phyloP scores from a whole-genome alignment of 192 early-diverging fungal genomes.

The Coemansia interrupta region DNA sequence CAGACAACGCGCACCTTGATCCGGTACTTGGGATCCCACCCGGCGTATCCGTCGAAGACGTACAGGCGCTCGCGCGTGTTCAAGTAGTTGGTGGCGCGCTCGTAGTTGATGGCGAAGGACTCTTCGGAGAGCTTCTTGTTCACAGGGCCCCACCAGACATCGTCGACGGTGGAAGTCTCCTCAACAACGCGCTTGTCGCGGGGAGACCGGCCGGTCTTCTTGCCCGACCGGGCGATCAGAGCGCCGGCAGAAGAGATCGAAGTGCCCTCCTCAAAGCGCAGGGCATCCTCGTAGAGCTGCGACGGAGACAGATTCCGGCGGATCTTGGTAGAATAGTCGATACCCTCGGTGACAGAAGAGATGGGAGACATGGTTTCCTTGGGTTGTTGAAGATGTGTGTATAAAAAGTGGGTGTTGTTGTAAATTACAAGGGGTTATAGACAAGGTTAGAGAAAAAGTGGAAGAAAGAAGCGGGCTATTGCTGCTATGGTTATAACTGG shows the following conservation, averaged over 20 bases:
- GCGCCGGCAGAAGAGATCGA: constrained; percentile 89
- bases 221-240: constrained; percentile 83
- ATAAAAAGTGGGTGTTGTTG: background rate
- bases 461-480: background rate
- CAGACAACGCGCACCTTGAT: constrained; percentile 97
- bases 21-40: constrained; percentile 95
- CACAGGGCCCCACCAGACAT: constrained; percentile 99
- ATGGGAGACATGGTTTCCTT: constrained; percentile 22
- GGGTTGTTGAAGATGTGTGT: background rate
- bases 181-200: constrained; percentile 97
- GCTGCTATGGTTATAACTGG: constrained; percentile 4
- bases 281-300: constrained; percentile 91
- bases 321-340: constrained; percentile 58
- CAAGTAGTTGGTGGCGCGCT: constrained; percentile 93
- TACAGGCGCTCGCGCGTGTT: constrained; percentile 91
- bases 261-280: constrained; percentile 77
- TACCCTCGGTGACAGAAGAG: constrained; percentile 36
- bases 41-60: constrained; percentile 96
- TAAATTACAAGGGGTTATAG: background rate
- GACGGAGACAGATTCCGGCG: constrained; percentile 81
- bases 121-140: constrained; percentile 84
- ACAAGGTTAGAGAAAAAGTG: background rate
- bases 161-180: constrained; percentile 74
- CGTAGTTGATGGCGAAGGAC: constrained; percentile 90
- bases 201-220: constrained; percentile 91